A percentile compares a stretch with the other conserved stretches of the same genome.
Conservation (phyloP, 768 basidiomycete genomes). For the Trametes sanguinea region DNA sequence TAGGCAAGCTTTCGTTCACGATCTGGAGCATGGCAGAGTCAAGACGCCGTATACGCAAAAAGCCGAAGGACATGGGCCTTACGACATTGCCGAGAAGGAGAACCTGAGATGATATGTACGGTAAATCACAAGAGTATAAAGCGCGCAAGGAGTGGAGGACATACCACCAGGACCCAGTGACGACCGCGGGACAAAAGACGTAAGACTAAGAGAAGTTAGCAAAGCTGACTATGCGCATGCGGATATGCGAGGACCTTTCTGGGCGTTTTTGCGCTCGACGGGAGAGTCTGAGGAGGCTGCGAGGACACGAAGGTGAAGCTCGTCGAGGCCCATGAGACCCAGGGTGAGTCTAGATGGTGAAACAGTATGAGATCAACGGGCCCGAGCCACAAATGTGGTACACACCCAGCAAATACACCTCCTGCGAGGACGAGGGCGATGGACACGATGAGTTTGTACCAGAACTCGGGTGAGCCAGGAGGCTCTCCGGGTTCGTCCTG, state of each 20-base stretch:
- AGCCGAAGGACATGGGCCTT: conserved; percentile 29
- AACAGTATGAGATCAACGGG: background rate
- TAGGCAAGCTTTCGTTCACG: conserved; percentile 81
- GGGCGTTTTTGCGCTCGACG: conserved; percentile 67
- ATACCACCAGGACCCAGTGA: conserved; percentile 89
- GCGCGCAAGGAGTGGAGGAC: conserved; percentile 17
- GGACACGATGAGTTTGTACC: conserved; percentile 70
- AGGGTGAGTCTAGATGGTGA: conserved; percentile 71
- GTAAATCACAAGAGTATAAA: background rate
- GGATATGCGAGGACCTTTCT: conserved; percentile 52
- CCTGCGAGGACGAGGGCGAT: conserved; percentile 74
- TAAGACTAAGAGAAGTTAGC: conserved; percentile 38
- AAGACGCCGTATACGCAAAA: background rate
- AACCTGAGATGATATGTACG: conserved; percentile 47
- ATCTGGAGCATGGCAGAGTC: conserved; percentile 44
- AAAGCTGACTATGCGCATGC: background rate
- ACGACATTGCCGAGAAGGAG: conserved; percentile 89
- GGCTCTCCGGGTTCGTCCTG: conserved; percentile 26
- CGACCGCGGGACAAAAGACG: conserved; percentile 49
- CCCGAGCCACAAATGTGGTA: background rate
- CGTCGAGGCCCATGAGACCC: conserved; percentile 94
- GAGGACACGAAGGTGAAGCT: conserved; percentile 85
- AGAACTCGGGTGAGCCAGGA: conserved; percentile 67
- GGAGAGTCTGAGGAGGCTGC: conserved; percentile 77
- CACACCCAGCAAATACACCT: conserved; percentile 89